Base-by-base conservation (phyloP, 139 green algal species). In the Axilococcus clingmanii region DNA sequence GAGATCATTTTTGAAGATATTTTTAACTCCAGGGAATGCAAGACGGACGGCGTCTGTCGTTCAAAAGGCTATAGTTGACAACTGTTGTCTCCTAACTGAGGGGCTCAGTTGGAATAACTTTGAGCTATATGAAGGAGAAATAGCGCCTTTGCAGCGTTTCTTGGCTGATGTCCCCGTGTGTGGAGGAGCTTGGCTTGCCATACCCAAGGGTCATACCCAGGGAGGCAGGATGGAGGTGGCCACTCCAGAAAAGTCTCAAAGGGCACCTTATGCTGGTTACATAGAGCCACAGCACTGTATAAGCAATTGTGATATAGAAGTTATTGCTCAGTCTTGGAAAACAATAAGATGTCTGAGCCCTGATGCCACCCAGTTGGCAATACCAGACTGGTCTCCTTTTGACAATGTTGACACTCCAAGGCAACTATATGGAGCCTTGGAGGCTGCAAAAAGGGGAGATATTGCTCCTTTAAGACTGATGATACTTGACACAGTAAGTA, bases 281-380 rank as follows among this genome's bases (percentile, higher is more conserved):
- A 38, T 12, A 17, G 9, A 17, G 9, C 57, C 12, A 35, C 30
- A 45, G 40, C 12, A 16, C 17, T 8, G 52, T 20, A 4, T 54
- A 0, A 71, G 65, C 15, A 44, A 5, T 12, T 78, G 55, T 48
- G 48, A 57, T 14, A n/a, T 78, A 2, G 76, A 89, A 64, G 61
- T 75, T 3, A 14, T 48, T 1, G 71, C 67, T 2, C n/a, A n/a
- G n/a, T 63, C 72, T 29, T 87, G 77, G 69, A 25, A 41, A 1
- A 31, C 42, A 9, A 36, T 82, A 30, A 41, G 52, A 40, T 70
- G 58, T 22, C 69, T 87, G 2, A 78, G 74, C 2, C 77, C 81
- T 1, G 81, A 90, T 32, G 80, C 79, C 25, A 84, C 79, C 3
- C 79, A 89, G 60, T 62, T 89, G 32, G 72, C 79, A 4, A 62